Evolutionary conservation across 108 stramenopile genomes (phyloP).

Genomic region (Licmophora abbreviata): DNA sequence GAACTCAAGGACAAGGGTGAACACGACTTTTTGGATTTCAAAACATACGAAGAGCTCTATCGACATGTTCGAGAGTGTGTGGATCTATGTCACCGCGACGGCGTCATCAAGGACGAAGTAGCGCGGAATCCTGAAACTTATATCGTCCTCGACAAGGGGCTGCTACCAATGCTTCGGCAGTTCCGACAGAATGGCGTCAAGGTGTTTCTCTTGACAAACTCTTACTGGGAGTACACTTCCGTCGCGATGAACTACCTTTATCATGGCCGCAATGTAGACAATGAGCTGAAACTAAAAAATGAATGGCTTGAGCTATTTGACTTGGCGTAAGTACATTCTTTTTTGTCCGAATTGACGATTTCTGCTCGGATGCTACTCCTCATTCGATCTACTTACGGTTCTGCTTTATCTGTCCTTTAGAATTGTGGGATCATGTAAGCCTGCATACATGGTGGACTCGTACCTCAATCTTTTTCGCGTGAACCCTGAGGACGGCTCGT

Average conservation of each 20-base stretch:
- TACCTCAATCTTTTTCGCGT: slow-evolving; percentile 87
- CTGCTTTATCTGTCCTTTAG: slow-evolving; percentile 2
- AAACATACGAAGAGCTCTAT: slow-evolving; percentile 89
- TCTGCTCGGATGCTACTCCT: too few relatives aligned
- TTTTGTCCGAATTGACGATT: background rate
- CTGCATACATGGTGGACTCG: slow-evolving; percentile 80
- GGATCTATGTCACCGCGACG: slow-evolving; percentile 94
- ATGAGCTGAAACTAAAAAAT: slow-evolving; percentile 58
- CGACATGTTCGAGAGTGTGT: slow-evolving; percentile 82
- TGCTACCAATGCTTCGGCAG: slow-evolving; percentile 83
- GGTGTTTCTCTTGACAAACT: slow-evolving; percentile 92
- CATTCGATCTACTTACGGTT: background rate
- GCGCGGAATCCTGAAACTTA: slow-evolving; percentile 77
- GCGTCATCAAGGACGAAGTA: slow-evolving; percentile 94
- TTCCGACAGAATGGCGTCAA: slow-evolving; percentile 74
- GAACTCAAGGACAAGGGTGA: slow-evolving; percentile 81
- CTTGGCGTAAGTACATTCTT: slow-evolving; percentile 35
- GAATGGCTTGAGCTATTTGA: slow-evolving; percentile 95
- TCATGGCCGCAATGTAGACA: slow-evolving; percentile 44
- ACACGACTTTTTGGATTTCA: slow-evolving; percentile 66
- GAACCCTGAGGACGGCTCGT: slow-evolving; percentile 59
- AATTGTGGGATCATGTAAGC: slow-evolving; percentile 88
- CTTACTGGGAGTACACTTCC: slow-evolving; percentile 92
- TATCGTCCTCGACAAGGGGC: slow-evolving; percentile 76
- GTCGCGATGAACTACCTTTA: slow-evolving; percentile 92